phyloP scores from a whole-genome alignment of 805 yeast species.

The Saturnispora hagleri region DNA sequence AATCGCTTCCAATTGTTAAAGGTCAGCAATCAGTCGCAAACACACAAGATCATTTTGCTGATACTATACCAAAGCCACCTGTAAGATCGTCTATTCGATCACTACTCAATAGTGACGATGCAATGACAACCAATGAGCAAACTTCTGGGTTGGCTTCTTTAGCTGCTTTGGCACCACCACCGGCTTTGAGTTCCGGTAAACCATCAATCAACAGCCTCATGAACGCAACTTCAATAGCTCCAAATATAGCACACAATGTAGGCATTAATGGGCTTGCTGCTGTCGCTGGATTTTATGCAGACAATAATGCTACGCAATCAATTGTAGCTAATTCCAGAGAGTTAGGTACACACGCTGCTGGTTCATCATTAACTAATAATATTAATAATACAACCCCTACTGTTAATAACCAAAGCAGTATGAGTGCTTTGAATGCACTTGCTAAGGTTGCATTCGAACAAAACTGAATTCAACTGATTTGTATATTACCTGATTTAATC shows the following conservation, averaged over 20 bases:
- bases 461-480: slow-evolving; percentile 12
- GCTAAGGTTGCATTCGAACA: slow-evolving; percentile 31
- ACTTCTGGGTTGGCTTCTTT: not conserved
- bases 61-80: slow-evolving; percentile 1
- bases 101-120: slow-evolving; percentile 6
- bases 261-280: slow-evolving; percentile 7
- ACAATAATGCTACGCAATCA: not conserved
- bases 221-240: not conserved
- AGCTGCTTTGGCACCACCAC: not conserved
- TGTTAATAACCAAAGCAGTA: slow-evolving; percentile 12
- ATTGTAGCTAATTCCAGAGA: not conserved
- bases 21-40: not conserved
- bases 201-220: not conserved
- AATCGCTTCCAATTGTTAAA: not conserved
- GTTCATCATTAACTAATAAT: not conserved
- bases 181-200: not conserved
- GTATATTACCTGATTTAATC: not conserved
- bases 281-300: slow-evolving; percentile 7
- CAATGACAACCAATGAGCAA: not conserved
- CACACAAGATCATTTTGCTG: not conserved
- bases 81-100: slow-evolving; percentile 2
- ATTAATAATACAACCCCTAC: slow-evolving; percentile 2
- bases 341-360: not conserved
- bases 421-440: slow-evolving; percentile 30
- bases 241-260: not conserved